These are phyloP conservation scores for Boletus sp. DNA, from an alignment of 768 basidiomycete genomes.

Conservation along the genomic window DNA sequence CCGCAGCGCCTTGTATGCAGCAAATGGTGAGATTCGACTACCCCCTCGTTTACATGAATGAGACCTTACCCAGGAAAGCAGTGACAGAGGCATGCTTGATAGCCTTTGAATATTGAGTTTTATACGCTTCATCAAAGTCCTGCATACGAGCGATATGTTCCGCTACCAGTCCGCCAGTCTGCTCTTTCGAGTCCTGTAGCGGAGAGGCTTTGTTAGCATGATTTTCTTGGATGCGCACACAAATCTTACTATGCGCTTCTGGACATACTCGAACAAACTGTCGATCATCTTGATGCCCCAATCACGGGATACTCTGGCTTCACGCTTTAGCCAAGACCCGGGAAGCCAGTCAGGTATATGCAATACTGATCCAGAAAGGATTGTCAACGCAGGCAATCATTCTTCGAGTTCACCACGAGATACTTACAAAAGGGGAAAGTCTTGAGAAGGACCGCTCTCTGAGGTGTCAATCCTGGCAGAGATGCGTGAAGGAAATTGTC, in stretches of 20 bases:
- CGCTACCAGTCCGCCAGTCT: constrained; percentile 1
- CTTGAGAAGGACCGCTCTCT: constrained; percentile 4
- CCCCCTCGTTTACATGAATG: not conserved
- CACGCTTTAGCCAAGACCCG: constrained; percentile 36
- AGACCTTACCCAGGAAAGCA: constrained; percentile 12
- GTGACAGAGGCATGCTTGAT: constrained; percentile 9
- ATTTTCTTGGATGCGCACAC: too few relatives aligned
- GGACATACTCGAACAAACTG: constrained; percentile 25
- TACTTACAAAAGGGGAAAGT: constrained; percentile 17
- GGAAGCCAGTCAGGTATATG: constrained; percentile 37
- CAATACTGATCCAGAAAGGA: not conserved
- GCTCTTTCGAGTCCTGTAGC: not conserved
- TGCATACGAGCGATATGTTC: constrained; percentile 19
- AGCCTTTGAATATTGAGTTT: constrained; percentile 1
- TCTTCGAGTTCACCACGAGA: not conserved
- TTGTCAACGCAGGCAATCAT: not conserved
- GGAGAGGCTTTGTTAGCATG: too few relatives aligned
- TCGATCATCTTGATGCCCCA: constrained; percentile 5
- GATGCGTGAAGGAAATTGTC: not conserved
- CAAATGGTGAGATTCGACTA: not conserved
- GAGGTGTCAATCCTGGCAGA: not conserved
- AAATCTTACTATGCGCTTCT: constrained; percentile 27
- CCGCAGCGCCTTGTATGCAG: not conserved
- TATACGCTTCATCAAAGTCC: constrained; percentile 4
- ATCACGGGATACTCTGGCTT: constrained; percentile 17